A percentile compares a stretch with the other conserved stretches of the same genome.
Evolutionary conservation across 169 alveolate genomes (phyloP).

Genomic region (Besnoitia besnoiti): DNA sequence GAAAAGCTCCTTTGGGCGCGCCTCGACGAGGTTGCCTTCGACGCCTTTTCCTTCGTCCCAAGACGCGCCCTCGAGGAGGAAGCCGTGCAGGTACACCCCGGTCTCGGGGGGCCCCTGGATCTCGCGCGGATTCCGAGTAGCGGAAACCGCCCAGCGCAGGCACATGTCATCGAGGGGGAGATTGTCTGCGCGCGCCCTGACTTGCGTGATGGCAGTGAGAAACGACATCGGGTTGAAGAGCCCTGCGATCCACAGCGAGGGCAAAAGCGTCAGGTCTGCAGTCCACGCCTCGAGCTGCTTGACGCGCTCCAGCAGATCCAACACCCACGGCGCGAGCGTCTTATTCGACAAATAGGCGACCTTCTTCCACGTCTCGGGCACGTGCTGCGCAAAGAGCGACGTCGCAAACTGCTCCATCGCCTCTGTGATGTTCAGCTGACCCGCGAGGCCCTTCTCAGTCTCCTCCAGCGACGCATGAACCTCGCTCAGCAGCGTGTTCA

Average conservation of each 20-base stretch:
- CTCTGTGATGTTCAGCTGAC: conserved; percentile 90
- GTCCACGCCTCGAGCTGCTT: conserved; percentile 87
- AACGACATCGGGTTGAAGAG: conserved; percentile 96
- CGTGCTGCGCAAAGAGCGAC: conserved; percentile 84
- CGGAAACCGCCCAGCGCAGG: conserved; percentile 75
- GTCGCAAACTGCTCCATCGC: conserved; percentile 90
- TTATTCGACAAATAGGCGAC: conserved; percentile 91
- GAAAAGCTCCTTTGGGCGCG: conserved; percentile 88
- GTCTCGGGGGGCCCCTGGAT: conserved; percentile 82
- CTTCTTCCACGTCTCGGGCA: conserved; percentile 88
- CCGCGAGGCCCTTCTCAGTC: conserved; percentile 88
- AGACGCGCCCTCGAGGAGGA: conserved; percentile 93
- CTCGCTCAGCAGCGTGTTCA: conserved; percentile 89
- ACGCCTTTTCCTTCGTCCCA: conserved; percentile 93
- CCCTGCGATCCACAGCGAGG: conserved; percentile 83
- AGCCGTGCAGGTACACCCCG: conserved; percentile 89
- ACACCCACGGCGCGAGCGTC: conserved; percentile 87
- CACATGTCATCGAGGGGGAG: conserved; percentile 92
- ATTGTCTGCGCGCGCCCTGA: conserved; percentile 89
- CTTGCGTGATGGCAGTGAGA: conserved; percentile 94
- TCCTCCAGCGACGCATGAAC: conserved; percentile 88
- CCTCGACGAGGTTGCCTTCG: conserved; percentile 90
- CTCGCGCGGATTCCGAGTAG: conserved; percentile 73
- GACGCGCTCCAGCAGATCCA: conserved; percentile 88
- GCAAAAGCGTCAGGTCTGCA: conserved; percentile 83